These are phyloP conservation scores for Gaultheria prostrata DNA, from an alignment of 148 eudicot genomes.

Conservation along the genomic window DNA sequence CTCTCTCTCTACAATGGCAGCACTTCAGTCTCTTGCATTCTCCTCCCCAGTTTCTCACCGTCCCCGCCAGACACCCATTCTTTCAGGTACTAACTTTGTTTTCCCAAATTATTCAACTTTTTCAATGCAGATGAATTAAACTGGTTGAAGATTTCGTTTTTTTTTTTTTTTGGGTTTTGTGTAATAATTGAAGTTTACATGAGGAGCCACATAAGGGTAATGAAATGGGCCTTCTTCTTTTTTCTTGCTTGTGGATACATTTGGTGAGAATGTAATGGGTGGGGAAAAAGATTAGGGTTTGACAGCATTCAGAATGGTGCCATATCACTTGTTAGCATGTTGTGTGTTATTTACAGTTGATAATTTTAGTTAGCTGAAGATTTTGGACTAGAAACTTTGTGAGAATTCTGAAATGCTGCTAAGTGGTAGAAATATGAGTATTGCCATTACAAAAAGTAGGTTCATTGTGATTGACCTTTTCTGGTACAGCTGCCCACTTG, in stretches of 20 bases:
- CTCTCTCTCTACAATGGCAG: slow-evolving; percentile 28
- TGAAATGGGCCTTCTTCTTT: slow-evolving; percentile 1
- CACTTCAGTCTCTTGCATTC: slow-evolving; percentile 56
- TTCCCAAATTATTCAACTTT: not conserved
- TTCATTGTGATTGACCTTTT: not conserved
- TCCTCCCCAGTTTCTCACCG: slow-evolving; percentile 48
- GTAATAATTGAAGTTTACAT: not conserved
- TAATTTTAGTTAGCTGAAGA: not conserved
- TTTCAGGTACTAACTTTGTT: slow-evolving; percentile 39
- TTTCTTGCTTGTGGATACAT: not conserved
- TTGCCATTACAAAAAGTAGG: not conserved
- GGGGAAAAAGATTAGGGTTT: not conserved
- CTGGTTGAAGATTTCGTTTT: not conserved
- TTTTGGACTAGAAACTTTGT: not conserved
- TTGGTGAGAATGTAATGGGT: not conserved
- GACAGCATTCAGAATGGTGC: not conserved
- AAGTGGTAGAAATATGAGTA: not conserved
- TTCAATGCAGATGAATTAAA: not conserved
- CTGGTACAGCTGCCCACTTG: not conserved
- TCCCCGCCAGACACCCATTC: slow-evolving; percentile 35
- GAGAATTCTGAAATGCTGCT: not conserved
- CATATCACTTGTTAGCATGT: no score
- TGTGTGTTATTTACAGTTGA: no score
- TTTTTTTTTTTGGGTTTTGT: not conserved
- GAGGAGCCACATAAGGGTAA: not conserved